These are phyloP conservation scores for Komagataella kurtzmanii DNA, from an alignment of 805 yeast species.

Conservation along the genomic window DNA sequence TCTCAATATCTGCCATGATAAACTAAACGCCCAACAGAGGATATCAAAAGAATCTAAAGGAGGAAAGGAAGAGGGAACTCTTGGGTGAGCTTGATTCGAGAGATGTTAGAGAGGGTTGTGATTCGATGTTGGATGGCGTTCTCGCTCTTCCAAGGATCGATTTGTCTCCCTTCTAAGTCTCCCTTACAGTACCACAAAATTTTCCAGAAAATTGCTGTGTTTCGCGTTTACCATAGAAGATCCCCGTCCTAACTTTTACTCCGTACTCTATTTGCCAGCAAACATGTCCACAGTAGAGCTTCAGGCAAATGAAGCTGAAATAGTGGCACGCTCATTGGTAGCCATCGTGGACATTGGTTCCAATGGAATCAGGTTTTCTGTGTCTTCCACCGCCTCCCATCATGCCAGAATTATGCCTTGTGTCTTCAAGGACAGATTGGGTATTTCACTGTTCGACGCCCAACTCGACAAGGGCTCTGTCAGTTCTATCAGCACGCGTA, in stretches of 20 bases:
- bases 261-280: constrained; percentile 1
- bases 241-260: neutral
- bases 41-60: neutral
- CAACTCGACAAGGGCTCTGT: constrained; percentile 26
- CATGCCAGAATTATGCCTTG: constrained; percentile 72
- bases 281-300: neutral
- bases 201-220: neutral
- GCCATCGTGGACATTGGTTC: constrained; percentile 73
- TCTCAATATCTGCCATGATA: neutral
- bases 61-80: neutral
- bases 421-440: constrained; percentile 61
- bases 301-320: constrained; percentile 34
- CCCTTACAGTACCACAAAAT: neutral
- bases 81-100: neutral
- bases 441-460: constrained; percentile 54
- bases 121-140: neutral
- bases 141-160: no score
- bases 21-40: neutral
- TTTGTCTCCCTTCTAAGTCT: neutral
- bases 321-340: constrained; percentile 41
- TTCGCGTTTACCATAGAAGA: neutral
- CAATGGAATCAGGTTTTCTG: constrained; percentile 60
- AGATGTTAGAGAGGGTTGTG: neutral
- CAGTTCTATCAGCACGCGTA: constrained; percentile 14
- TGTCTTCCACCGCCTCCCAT: constrained; percentile 53